Conservation (phyloP, 768 basidiomycete genomes). For the Lepiota venenata region DNA sequence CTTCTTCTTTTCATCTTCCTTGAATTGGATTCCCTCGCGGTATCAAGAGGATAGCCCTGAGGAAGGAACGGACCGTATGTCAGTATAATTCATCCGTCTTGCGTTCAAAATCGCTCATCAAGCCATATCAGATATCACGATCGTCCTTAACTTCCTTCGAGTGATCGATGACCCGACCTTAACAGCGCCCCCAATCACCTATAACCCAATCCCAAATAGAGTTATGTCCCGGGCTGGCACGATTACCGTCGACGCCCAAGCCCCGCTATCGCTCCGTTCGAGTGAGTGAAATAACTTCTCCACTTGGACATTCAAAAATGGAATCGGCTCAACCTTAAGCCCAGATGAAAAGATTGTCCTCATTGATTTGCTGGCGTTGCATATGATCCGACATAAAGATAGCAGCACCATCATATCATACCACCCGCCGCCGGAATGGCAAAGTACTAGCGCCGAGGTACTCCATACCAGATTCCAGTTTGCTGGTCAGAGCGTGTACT, state of each 20-base stretch:
- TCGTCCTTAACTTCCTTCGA: conserved; percentile 45
- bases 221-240: conserved; percentile 11
- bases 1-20: conserved; percentile 58
- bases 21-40: conserved; percentile 62
- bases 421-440: conserved; percentile 30
- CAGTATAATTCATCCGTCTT: background rate
- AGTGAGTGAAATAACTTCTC: conserved; percentile 12
- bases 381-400: conserved; percentile 34
- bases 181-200: background rate
- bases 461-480: conserved; percentile 31
- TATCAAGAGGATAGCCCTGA: conserved; percentile 45
- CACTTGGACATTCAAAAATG: background rate
- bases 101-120: background rate
- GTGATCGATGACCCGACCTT: conserved; percentile 14
- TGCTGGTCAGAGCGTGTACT: conserved; percentile 42
- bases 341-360: conserved; percentile 29
- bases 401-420: conserved; percentile 46
- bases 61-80: conserved; percentile 46
- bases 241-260: conserved; percentile 32
- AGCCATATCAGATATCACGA: conserved; percentile 43
- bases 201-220: background rate
- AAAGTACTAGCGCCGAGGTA: conserved; percentile 32
- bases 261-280: conserved; percentile 26
- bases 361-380: conserved; percentile 41
- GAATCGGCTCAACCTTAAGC: background rate